phyloP scores from a whole-genome alignment of 2,329 filamentous ascomycete species.

The Penicillium sp. region DNA sequence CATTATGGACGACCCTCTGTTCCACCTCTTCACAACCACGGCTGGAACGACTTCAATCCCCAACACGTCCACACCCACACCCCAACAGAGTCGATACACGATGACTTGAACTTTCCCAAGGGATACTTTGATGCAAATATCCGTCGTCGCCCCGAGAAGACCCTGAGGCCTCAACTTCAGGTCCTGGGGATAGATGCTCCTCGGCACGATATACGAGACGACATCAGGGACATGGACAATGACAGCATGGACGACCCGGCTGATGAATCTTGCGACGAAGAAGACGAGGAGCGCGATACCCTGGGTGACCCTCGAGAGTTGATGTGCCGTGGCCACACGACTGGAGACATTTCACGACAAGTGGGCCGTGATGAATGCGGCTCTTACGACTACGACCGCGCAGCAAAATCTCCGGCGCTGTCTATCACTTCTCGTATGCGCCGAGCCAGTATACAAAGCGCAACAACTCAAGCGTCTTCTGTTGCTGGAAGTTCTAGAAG shows the following conservation, averaged over 20 bases:
- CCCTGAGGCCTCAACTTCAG: neutral
- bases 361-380: conserved; percentile 14
- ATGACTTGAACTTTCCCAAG: conserved; percentile 20
- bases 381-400: conserved; percentile 24
- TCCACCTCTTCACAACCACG: neutral
- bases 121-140: conserved; percentile 34
- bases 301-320: conserved; percentile 8
- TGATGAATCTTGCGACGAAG: conserved; percentile 28
- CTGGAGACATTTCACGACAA: conserved; percentile 4
- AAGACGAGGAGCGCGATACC: conserved; percentile 22
- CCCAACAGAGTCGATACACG: neutral
- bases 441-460: conserved; percentile 34
- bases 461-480: conserved; percentile 24
- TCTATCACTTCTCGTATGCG: conserved; percentile 41
- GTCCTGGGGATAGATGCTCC: conserved; percentile 17
- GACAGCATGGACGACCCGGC: neutral
- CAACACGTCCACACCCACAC: neutral
- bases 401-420: conserved; percentile 36
- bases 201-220: neutral
- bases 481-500: conserved; percentile 31
- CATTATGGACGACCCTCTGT: conserved; percentile 12
- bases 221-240: neutral
- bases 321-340: conserved; percentile 4
- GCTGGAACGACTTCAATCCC: neutral
- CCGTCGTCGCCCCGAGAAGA: conserved; percentile 21